Conservation (phyloP, 2,329 filamentous ascomycete species). For the Apiospora koreana region DNA sequence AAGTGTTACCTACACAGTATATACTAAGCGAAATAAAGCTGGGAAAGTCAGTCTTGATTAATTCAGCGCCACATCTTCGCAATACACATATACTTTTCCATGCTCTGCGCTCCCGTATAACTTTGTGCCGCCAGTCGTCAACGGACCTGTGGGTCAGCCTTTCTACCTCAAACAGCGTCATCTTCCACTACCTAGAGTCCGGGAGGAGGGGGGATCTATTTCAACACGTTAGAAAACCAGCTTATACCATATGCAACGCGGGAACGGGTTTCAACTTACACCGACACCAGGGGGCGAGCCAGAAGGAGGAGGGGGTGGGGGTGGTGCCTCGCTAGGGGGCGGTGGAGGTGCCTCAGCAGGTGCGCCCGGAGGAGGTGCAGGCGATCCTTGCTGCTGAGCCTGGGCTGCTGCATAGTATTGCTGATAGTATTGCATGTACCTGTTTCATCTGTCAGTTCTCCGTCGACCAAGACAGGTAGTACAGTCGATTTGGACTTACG, state of each 20-base stretch:
- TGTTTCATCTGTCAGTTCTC: conserved; percentile 23
- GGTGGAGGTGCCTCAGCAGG: conserved; percentile 56
- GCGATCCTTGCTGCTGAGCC: conserved; percentile 46
- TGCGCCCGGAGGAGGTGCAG: conserved; percentile 47
- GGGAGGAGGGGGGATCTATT: conserved; percentile 56
- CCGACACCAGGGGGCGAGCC: conserved; percentile 52
- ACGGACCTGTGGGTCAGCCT: conserved; percentile 7
- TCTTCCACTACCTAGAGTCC: conserved; percentile 41
- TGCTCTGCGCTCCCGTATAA: conserved; percentile 3
- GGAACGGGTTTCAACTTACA: conserved; percentile 61
- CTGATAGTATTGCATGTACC: conserved; percentile 72
- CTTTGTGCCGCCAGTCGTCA: not conserved
- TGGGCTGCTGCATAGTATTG: conserved; percentile 64
- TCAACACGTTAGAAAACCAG: conserved; percentile 20
- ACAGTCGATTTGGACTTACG: conserved; percentile 47
- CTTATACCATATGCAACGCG: conserved; percentile 2
- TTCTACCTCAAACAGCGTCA: conserved; percentile 11
- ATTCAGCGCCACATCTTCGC: not conserved
- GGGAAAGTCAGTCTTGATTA: conserved; percentile 8
- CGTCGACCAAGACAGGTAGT: not conserved
- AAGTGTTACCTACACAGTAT: conserved; percentile 7
- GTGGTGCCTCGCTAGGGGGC: conserved; percentile 59
- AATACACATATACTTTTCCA: conserved; percentile 9
- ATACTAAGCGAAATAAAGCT: not conserved
- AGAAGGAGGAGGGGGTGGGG: conserved; percentile 56